These are phyloP conservation scores for Ophioceras dolichostomum DNA, from an alignment of 2,329 filamentous ascomycete species.

Conservation along the genomic window DNA sequence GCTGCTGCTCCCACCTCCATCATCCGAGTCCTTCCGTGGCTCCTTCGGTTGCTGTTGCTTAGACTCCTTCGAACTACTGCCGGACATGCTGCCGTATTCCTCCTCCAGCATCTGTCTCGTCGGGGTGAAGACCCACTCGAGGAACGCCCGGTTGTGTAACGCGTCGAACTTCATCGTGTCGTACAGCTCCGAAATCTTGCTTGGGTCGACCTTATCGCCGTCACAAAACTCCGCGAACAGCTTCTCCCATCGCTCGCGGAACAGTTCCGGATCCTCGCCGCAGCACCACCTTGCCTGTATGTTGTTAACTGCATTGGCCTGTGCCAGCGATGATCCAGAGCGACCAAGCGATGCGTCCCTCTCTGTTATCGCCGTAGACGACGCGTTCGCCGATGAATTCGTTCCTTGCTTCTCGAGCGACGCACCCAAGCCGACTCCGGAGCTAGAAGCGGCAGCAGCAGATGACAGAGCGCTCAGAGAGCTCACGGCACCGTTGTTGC, in stretches of 20 bases:
- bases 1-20: slow-evolving; percentile 9
- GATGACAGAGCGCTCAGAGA: not conserved
- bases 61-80: slow-evolving; percentile 2
- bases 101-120: slow-evolving; percentile 67
- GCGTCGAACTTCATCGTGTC: slow-evolving; percentile 99
- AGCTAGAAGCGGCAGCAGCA: not conserved
- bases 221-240: slow-evolving; percentile 94
- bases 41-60: slow-evolving; percentile 17
- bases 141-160: slow-evolving; percentile 86
- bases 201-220: slow-evolving; percentile 94
- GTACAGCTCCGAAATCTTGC: slow-evolving; percentile 96
- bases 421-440: not conserved
- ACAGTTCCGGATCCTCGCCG: slow-evolving; percentile 86
- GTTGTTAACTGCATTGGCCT: slow-evolving; percentile 48
- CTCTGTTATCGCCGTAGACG: slow-evolving; percentile 14
- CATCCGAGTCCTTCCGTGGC: slow-evolving; percentile 29
- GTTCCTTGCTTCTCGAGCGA: not conserved
- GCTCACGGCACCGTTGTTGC: slow-evolving; percentile 12
- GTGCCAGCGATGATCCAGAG: slow-evolving; percentile 25
- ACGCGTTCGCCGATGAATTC: not conserved
- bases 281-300: slow-evolving; percentile 95
- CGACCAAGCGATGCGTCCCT: too few species aligned
- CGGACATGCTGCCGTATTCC: slow-evolving; percentile 34
- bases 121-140: slow-evolving; percentile 96
- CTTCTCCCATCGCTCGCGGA: slow-evolving; percentile 97